Percentiles rank a stretch among this genome's conserved stretches.
phyloP scores from a whole-genome alignment of 371 early-diverging fungal genomes.

The Globomyces sp. region DNA sequence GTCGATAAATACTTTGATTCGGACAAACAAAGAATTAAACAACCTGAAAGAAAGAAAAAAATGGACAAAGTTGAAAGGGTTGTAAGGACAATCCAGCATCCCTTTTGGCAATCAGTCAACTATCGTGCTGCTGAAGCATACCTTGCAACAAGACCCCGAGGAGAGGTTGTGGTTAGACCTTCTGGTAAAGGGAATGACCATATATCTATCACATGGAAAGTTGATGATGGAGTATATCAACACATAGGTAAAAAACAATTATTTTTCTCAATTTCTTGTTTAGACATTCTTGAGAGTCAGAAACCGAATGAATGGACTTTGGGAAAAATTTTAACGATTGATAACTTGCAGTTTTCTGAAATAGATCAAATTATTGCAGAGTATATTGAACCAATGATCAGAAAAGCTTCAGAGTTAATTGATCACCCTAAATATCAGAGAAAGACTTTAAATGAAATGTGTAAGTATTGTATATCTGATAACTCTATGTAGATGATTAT shows the following conservation, averaged over 20 bases:
- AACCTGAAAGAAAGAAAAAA: constrained; percentile 7
- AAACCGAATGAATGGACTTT: constrained; percentile 68
- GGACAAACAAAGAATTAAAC: constrained; percentile 56
- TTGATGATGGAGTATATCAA: constrained; percentile 78
- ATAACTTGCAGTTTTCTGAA: constrained; percentile 66
- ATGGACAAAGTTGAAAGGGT: constrained; percentile 14
- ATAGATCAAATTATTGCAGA: constrained; percentile 88
- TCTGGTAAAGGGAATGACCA: constrained; percentile 84
- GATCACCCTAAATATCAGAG: constrained; percentile 48
- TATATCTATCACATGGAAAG: constrained; percentile 91
- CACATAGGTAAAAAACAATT: constrained; percentile 64
- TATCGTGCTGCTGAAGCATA: constrained; percentile 73
- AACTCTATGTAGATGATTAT: constrained; percentile 19
- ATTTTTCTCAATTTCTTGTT: no score
- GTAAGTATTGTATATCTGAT: constrained; percentile 22
- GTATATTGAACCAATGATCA: constrained; percentile 79
- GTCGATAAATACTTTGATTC: constrained; percentile 70
- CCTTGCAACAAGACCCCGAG: constrained; percentile 64
- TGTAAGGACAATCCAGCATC: constrained; percentile 58
- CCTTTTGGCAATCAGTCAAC: constrained; percentile 76
- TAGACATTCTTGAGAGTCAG: constrained; percentile 74
- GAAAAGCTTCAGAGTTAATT: constrained; percentile 46
- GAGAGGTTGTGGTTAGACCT: constrained; percentile 90
- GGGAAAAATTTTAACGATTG: constrained; percentile 62
- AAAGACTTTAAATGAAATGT: constrained; percentile 40